Percentiles rank a stretch among this genome's conserved stretches.
Evolutionary conservation across 2,329 filamentous ascomycete species (phyloP).

Genomic region (Clarireedia paspali): DNA sequence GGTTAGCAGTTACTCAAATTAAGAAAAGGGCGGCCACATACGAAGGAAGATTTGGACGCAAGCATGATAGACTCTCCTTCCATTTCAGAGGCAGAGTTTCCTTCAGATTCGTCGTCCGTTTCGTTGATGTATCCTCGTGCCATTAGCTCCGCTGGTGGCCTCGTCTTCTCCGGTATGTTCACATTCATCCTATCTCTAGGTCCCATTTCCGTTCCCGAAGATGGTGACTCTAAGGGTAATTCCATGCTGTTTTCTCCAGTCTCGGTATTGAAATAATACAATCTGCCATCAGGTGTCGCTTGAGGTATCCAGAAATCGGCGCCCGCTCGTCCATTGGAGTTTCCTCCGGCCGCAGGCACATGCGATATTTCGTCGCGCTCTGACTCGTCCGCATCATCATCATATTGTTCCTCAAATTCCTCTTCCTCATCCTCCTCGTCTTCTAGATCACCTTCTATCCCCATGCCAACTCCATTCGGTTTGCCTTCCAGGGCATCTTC

Average conservation of each 20-base stretch:
- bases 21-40: constrained; percentile 35
- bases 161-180: constrained; percentile 79
- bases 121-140: constrained; percentile 73
- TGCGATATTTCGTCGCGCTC: constrained; percentile 49
- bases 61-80: constrained; percentile 70
- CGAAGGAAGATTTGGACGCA: constrained; percentile 60
- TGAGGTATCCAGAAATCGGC: constrained; percentile 99
- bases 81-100: constrained; percentile 74
- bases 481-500: constrained; percentile 62
- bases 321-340: constrained; percentile 63
- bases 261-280: constrained; percentile 98
- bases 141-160: constrained; percentile 86
- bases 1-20: constrained; percentile 18
- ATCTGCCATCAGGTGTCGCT: constrained; percentile 81
- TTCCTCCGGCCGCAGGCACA: constrained; percentile 62
- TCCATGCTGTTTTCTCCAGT: constrained; percentile 94
- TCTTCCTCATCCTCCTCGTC: constrained; percentile 62
- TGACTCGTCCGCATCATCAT: constrained; percentile 59
- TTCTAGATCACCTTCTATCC: constrained; percentile 52
- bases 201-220: constrained; percentile 70
- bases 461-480: constrained; percentile 41
- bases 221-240: constrained; percentile 83
- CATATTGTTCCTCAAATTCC: constrained; percentile 50
- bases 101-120: constrained; percentile 83
- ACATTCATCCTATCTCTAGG: constrained; percentile 85